These are phyloP conservation scores for Quercus mongolica DNA, from an alignment of 306 rosid species.

Conservation along the genomic window DNA sequence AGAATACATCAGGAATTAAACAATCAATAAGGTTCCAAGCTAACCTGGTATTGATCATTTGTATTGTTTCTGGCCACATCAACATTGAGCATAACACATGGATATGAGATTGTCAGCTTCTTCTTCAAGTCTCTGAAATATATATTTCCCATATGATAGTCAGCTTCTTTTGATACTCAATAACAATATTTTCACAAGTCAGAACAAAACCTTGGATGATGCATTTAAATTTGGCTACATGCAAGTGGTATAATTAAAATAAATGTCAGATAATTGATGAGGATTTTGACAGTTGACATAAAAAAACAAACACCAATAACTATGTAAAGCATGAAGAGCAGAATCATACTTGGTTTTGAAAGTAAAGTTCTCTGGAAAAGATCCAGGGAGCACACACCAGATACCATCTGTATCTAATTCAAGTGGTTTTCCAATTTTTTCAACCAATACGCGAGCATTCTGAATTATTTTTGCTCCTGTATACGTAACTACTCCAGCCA, in stretches of 20 bases:
- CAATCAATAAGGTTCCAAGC: conserved; percentile 26
- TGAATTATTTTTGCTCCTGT: conserved; percentile 99
- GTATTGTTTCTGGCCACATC: conserved; percentile 97
- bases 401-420: conserved; percentile 98
- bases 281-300: neutral
- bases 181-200: conserved; percentile 6
- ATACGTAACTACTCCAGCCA: conserved; percentile 99
- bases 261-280: neutral
- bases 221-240: neutral
- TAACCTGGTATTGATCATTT: conserved; percentile 98
- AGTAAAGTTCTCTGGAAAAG: conserved; percentile 95
- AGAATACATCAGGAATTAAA: conserved; percentile 20
- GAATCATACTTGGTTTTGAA: conserved; percentile 76
- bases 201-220: conserved; percentile 5
- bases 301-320: conserved; percentile 1
- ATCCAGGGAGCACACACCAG: conserved; percentile 98
- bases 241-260: conserved; percentile 11
- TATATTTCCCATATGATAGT: conserved; percentile 18
- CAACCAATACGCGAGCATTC: conserved; percentile 91
- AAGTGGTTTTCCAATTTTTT: conserved; percentile 96
- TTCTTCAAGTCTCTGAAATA: conserved; percentile 71
- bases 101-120: conserved; percentile 96
- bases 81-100: conserved; percentile 99
- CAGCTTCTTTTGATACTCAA: conserved; percentile 28
- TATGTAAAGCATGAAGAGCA: conserved; percentile 16